Evolutionary conservation across 2,329 filamentous ascomycete species (phyloP).

Genomic region (Beauveria bassiana): DNA sequence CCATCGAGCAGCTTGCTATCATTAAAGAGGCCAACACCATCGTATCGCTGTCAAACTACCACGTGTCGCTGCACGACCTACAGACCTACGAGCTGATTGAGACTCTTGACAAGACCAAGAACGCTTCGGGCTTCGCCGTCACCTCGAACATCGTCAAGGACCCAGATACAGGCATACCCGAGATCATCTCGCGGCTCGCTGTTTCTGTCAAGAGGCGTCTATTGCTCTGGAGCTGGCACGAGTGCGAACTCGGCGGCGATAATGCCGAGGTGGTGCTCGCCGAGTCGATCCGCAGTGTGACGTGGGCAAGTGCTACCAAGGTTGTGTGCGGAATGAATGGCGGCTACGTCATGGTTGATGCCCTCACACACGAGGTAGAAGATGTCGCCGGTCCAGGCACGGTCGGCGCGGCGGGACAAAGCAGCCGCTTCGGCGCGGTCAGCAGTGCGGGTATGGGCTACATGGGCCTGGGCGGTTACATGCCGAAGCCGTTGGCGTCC

Average conservation of each 20-base stretch:
- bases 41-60: slow-evolving; percentile 82
- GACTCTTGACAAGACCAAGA: slow-evolving; percentile 72
- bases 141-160: slow-evolving; percentile 96
- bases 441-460: slow-evolving; percentile 89
- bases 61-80: slow-evolving; percentile 84
- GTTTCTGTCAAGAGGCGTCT: slow-evolving; percentile 90
- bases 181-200: slow-evolving; percentile 84
- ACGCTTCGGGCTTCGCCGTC: slow-evolving; percentile 82
- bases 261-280: slow-evolving; percentile 70
- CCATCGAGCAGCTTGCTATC: slow-evolving; percentile 87
- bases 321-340: slow-evolving; percentile 86
- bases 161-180: slow-evolving; percentile 74
- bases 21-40: slow-evolving; percentile 93
- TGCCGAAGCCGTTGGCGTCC: slow-evolving; percentile 81
- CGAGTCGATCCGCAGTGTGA: slow-evolving; percentile 79
- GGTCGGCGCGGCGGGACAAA: slow-evolving; percentile 55
- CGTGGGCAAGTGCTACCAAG: slow-evolving; percentile 82
- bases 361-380: slow-evolving; percentile 62
- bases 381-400: slow-evolving; percentile 74
- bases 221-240: slow-evolving; percentile 90
- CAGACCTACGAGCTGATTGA: slow-evolving; percentile 78
- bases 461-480: slow-evolving; percentile 87
- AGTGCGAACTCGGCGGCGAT: slow-evolving; percentile 75
- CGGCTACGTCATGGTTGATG: slow-evolving; percentile 83
- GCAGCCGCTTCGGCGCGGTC: slow-evolving; percentile 72